phyloP scores from a whole-genome alignment of 495 filamentous ascomycete genomes.

The Endocarpon pusillum region DNA sequence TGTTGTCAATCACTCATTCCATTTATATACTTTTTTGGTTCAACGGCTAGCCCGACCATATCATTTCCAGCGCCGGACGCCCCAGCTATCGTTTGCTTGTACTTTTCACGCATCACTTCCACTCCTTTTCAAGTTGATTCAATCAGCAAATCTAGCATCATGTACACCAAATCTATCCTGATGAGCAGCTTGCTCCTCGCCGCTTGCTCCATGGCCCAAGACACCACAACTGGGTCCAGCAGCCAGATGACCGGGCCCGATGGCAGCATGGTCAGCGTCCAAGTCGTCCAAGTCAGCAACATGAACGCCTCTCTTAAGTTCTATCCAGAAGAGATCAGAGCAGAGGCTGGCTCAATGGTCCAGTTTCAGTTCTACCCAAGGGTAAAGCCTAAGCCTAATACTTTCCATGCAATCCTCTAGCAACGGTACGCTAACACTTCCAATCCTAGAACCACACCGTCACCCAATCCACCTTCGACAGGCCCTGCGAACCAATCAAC shows the following conservation, averaged over 20 bases:
- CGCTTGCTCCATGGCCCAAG: conserved; percentile 5
- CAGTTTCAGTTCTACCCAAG: conserved; percentile 36
- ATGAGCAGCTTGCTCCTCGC: conserved; percentile 3
- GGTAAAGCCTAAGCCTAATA: conserved; percentile 9
- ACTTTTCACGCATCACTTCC: no score
- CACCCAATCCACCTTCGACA: conserved; percentile 24
- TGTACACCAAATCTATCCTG: conserved; percentile 1
- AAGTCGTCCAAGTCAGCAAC: conserved; percentile 33
- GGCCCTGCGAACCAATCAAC: conserved; percentile 28
- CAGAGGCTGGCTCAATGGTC: conserved; percentile 25
- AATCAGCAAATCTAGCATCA: neutral
- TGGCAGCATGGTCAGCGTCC: conserved; percentile 18
- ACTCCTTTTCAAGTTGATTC: no score
- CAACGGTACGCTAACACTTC: no score
- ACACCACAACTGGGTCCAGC: conserved; percentile 9
- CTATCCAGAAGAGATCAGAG: conserved; percentile 22
- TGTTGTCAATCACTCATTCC: no score
- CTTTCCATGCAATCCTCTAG: neutral
- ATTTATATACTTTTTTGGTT: no score
- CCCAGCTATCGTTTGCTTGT: no score
- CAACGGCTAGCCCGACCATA: no score
- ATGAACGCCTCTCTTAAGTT: conserved; percentile 14
- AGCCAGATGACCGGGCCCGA: neutral
- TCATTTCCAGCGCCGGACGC: no score
- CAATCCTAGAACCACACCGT: conserved; percentile 33